These are phyloP conservation scores for Gigaspora rosea DNA, from an alignment of 192 early-diverging fungal genomes.

Conservation along the genomic window DNA sequence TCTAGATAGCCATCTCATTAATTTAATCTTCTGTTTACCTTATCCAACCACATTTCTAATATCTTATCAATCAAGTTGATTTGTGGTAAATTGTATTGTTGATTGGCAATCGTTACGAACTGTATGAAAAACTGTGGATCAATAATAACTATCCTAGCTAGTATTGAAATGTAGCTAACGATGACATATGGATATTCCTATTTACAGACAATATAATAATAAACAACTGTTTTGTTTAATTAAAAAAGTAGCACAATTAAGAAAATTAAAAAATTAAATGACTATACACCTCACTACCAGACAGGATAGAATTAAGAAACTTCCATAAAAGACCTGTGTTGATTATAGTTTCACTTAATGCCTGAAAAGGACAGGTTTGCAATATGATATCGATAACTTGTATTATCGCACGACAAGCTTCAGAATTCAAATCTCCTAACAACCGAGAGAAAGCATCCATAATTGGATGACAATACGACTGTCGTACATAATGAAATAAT, in stretches of 20 bases:
- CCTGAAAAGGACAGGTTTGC: conserved; percentile 45
- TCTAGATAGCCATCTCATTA: neutral
- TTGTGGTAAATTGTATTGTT: conserved; percentile 43
- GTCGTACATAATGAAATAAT: neutral
- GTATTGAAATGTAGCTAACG: conserved; percentile 61
- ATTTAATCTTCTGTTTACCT: conserved; percentile 43
- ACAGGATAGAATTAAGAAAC: conserved; percentile 51
- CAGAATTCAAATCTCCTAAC: conserved; percentile 57
- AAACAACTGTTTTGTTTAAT: neutral
- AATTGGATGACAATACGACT: conserved; percentile 45
- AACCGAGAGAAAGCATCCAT: conserved; percentile 48
- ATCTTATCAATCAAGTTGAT: conserved; percentile 50
- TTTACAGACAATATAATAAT: neutral
- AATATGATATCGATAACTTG: conserved; percentile 62
- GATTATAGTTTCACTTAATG: conserved; percentile 54
- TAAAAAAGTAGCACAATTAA: neutral
- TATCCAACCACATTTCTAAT: conserved; percentile 67
- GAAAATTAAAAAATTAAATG: neutral
- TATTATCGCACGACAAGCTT: conserved; percentile 62
- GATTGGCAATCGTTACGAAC: conserved; percentile 48
- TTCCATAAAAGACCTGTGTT: conserved; percentile 58
- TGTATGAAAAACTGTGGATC: conserved; percentile 57
- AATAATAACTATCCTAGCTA: conserved; percentile 64
- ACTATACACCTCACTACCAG: conserved; percentile 52
- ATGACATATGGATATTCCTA: conserved; percentile 60